Conservation (phyloP, 2,329 filamentous ascomycete species). For the Exophiala lecanii-corni region DNA sequence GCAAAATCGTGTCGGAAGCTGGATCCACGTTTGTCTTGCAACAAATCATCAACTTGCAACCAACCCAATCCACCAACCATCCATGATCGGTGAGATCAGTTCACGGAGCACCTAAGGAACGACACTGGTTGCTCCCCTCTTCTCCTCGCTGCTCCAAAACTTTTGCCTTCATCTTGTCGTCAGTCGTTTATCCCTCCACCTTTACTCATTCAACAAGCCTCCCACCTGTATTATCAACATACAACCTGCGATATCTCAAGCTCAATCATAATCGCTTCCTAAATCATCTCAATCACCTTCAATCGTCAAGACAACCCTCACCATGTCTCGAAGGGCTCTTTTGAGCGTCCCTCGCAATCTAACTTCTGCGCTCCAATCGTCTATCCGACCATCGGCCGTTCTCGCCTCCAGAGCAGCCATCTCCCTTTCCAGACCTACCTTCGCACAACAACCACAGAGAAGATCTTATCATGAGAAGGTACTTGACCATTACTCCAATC, state of each 20-base stretch:
- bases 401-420: slow-evolving; percentile 39
- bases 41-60: no score
- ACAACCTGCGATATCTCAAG: no score
- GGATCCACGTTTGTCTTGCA: no score
- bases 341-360: slow-evolving; percentile 51
- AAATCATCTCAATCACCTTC: neutral
- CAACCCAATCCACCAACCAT: no score
- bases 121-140: neutral
- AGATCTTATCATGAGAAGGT: slow-evolving; percentile 65
- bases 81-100: neutral
- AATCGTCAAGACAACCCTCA: slow-evolving; percentile 19
- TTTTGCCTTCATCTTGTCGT: neutral
- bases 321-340: slow-evolving; percentile 56
- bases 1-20: no score
- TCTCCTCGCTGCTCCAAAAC: neutral
- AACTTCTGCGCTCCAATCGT: slow-evolving; percentile 46
- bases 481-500: slow-evolving; percentile 77
- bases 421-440: slow-evolving; percentile 39
- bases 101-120: no score
- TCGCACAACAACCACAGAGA: slow-evolving; percentile 32
- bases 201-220: neutral
- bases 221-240: neutral
- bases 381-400: slow-evolving; percentile 46
- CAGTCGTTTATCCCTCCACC: neutral
- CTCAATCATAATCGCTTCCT: neutral